Percentiles rank a stretch among this genome's conserved stretches.
phyloP scores from a whole-genome alignment of 495 filamentous ascomycete genomes.

The Cairneyella variabilis region DNA sequence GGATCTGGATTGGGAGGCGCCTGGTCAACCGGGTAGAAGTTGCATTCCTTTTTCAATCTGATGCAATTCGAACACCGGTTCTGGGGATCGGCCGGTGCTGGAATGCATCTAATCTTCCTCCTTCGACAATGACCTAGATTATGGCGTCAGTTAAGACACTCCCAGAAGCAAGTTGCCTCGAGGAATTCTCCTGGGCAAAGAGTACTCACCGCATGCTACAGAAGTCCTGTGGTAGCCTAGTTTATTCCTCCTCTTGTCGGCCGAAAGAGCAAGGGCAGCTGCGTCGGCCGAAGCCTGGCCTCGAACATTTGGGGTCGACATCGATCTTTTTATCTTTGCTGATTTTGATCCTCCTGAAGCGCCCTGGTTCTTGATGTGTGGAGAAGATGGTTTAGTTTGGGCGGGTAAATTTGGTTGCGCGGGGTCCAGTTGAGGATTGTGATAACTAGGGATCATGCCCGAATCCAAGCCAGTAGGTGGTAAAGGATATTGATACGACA shows the following conservation, averaged over 20 bases:
- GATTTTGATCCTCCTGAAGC: constrained; percentile 35
- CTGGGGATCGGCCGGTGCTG: constrained; percentile 67
- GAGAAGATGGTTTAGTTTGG: constrained; percentile 24
- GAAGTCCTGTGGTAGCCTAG: constrained; percentile 96
- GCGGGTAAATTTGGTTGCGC: constrained; percentile 23
- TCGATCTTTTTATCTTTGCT: constrained; percentile 55
- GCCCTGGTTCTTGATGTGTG: constrained; percentile 19
- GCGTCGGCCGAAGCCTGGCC: constrained; percentile 39
- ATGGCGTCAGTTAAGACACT: constrained; percentile 13
- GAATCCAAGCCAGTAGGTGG: constrained; percentile 32
- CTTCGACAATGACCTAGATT: constrained; percentile 82
- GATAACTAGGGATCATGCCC: constrained; percentile 35
- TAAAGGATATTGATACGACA: constrained; percentile 51
- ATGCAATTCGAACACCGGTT: constrained; percentile 95
- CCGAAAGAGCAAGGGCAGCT: constrained; percentile 38
- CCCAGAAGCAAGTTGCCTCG: background rate
- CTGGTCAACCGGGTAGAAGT: constrained; percentile 90
- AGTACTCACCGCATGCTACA: constrained; percentile 88
- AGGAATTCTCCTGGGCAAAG: background rate
- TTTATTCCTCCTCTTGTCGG: constrained; percentile 92
- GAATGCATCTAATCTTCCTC: constrained; percentile 91
- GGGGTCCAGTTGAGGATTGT: constrained; percentile 32
- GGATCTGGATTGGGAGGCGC: constrained; percentile 53
- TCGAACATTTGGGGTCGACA: constrained; percentile 65
- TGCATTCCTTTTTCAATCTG: constrained; percentile 91